phyloP scores from a whole-genome alignment of 2,329 filamentous ascomycete species.

The Exophiala oligosperma region DNA sequence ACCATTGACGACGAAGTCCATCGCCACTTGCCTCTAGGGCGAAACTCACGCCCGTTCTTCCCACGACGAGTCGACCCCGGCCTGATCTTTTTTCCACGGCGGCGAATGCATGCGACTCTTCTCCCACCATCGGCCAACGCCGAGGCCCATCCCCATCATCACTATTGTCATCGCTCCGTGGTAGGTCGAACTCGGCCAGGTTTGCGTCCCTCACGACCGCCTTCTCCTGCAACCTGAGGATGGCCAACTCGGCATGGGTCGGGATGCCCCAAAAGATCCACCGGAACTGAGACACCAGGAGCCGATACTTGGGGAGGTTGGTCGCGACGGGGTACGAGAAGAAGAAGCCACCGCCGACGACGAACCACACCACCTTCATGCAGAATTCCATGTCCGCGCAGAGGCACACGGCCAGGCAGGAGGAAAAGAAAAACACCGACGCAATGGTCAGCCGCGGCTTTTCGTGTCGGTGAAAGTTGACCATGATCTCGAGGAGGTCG shows the following conservation, averaged over 20 bases:
- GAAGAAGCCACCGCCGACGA: slow-evolving; percentile 38
- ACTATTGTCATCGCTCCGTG: slow-evolving; percentile 1
- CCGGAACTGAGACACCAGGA: slow-evolving; percentile 36
- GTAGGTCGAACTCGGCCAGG: slow-evolving; percentile 10
- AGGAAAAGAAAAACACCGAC: slow-evolving; percentile 36
- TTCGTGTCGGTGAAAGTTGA: slow-evolving; percentile 41
- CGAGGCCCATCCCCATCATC: background rate
- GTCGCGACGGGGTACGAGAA: slow-evolving; percentile 38
- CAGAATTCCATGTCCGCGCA: slow-evolving; percentile 37
- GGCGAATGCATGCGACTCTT: slow-evolving; percentile 3
- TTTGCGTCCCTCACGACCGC: slow-evolving; percentile 12
- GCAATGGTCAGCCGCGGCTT: slow-evolving; percentile 35
- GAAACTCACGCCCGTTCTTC: slow-evolving; percentile 4
- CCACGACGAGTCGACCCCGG: slow-evolving; percentile 6
- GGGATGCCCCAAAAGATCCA: slow-evolving; percentile 43
- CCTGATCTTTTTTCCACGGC: slow-evolving; percentile 12
- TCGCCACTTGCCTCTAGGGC: background rate
- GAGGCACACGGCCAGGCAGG: slow-evolving; percentile 34
- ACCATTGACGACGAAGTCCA: background rate
- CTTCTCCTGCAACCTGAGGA: slow-evolving; percentile 24
- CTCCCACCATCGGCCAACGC: background rate
- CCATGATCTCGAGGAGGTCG: slow-evolving; percentile 38
- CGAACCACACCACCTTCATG: slow-evolving; percentile 38
- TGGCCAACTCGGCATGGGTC: slow-evolving; percentile 32
- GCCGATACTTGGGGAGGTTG: slow-evolving; percentile 38